phyloP scores from a whole-genome alignment of 2,329 filamentous ascomycete species.

The Lasiodiplodia theobromae region DNA sequence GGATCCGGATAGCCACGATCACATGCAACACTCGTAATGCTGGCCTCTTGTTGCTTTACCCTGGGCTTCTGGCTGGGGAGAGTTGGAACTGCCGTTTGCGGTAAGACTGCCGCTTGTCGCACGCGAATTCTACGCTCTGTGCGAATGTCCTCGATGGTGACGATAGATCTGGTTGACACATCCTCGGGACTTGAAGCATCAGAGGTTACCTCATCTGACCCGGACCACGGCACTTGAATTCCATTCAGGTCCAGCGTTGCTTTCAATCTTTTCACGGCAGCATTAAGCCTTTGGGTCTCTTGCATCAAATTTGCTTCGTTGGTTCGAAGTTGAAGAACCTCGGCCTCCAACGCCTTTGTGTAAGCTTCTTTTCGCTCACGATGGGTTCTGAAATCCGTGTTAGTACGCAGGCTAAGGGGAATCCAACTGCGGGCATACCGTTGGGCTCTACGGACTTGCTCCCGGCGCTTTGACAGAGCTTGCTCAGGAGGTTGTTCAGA shows the following conservation, averaged over 20 bases:
- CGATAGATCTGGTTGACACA: background rate
- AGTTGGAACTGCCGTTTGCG: background rate
- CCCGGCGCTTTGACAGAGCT: slow-evolving; percentile 38
- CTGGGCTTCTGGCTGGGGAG: background rate
- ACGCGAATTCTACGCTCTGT: background rate
- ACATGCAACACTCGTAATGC: background rate
- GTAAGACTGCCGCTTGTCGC: background rate
- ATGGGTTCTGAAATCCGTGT: slow-evolving; percentile 36
- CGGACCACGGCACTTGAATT: background rate
- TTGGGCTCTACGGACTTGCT: slow-evolving; percentile 49
- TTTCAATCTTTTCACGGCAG: slow-evolving; percentile 38
- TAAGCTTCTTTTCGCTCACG: slow-evolving; percentile 46
- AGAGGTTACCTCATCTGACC: background rate
- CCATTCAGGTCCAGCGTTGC: slow-evolving; percentile 34
- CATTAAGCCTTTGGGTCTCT: slow-evolving; percentile 37
- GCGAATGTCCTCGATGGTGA: background rate
- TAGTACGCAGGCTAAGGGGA: background rate
- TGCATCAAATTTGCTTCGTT: slow-evolving; percentile 41
- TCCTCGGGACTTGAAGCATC: background rate
- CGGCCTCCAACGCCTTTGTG: slow-evolving; percentile 39
- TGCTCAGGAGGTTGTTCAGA: background rate
- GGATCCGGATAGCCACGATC: background rate
- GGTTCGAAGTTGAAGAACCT: slow-evolving; percentile 41
- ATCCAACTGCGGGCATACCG: slow-evolving; percentile 33
- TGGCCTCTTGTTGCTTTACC: background rate